A percentile compares a stretch with the other conserved stretches of the same genome.
Evolutionary conservation across 768 basidiomycete species (phyloP).

Genomic region (Sporobolomyces pararoseus): DNA sequence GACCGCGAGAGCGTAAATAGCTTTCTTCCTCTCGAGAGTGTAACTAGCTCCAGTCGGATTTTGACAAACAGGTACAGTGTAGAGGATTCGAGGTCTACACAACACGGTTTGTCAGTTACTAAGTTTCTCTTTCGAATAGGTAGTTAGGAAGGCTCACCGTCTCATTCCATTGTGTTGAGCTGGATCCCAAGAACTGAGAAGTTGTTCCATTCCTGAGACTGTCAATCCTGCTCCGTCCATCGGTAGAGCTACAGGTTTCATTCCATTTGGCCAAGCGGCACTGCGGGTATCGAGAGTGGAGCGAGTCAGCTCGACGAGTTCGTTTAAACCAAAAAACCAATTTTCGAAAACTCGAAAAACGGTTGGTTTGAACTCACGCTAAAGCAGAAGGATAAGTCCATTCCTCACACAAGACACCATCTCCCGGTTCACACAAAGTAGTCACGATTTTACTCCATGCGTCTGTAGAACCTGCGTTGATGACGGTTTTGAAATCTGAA

Average conservation of each 20-base stretch:
- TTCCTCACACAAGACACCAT: conserved; percentile 56
- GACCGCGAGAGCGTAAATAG: conserved; percentile 75
- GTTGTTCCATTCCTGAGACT: conserved; percentile 58
- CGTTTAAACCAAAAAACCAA: too few species aligned
- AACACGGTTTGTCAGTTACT: not conserved
- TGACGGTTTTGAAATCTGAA: conserved; percentile 58
- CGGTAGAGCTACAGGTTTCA: conserved; percentile 58
- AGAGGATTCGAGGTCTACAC: conserved; percentile 64
- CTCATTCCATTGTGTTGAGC: conserved; percentile 55
- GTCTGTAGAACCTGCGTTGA: conserved; percentile 52
- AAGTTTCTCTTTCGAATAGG: not conserved
- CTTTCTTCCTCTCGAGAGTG: conserved; percentile 63
- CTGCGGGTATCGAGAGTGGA: too few species aligned
- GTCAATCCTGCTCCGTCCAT: conserved; percentile 72
- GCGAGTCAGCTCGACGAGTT: too few species aligned
- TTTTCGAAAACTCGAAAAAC: not conserved
- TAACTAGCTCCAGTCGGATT: conserved; percentile 77
- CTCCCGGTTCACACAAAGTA: conserved; percentile 65
- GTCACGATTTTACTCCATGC: conserved; percentile 60
- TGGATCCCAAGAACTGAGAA: conserved; percentile 67
- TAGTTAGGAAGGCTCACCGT: conserved; percentile 53
- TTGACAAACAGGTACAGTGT: conserved; percentile 66
- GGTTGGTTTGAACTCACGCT: conserved; percentile 42
- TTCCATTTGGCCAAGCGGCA: conserved; percentile 50
- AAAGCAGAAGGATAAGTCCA: conserved; percentile 71